Percentiles rank a stretch among this genome's conserved stretches.
Conservation (phyloP, 305 asterid species). For the Solanum chacoense region DNA sequence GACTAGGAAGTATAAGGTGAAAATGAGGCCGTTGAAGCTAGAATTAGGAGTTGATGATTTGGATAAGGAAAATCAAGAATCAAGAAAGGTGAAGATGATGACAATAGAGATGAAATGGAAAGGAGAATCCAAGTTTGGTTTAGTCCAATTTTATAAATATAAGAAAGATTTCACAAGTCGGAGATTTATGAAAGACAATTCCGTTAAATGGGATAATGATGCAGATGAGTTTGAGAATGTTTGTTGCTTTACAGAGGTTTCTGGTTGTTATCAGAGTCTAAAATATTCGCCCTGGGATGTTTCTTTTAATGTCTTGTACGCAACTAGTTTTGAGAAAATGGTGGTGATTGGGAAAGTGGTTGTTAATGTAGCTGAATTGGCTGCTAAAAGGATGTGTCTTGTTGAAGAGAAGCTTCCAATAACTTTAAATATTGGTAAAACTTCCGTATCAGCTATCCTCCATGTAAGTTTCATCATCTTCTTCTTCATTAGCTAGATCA, state of each 20-base stretch:
- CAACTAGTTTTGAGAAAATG: conserved; percentile 12
- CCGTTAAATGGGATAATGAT: conserved; percentile 29
- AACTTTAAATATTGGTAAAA: conserved; percentile 30
- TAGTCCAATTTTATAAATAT: conserved; percentile 29
- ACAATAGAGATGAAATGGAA: conserved; percentile 51
- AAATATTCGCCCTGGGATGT: background rate
- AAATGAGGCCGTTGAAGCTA: conserved; percentile 33
- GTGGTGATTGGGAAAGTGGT: conserved; percentile 42
- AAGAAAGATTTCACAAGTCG: conserved; percentile 27
- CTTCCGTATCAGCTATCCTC: conserved; percentile 31
- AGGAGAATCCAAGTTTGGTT: conserved; percentile 46
- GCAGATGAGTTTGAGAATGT: conserved; percentile 47
- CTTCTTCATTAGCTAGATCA: background rate
- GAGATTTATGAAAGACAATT: conserved; percentile 9
- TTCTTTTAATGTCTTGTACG: conserved; percentile 10
- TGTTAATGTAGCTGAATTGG: conserved; percentile 43
- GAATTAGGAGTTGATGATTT: conserved; percentile 15
- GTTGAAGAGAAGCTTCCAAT: conserved; percentile 38
- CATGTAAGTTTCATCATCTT: conserved; percentile 27
- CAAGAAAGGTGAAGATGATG: conserved; percentile 3
- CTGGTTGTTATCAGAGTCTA: conserved; percentile 11
- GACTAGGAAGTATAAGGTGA: conserved; percentile 46
- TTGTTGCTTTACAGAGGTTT: conserved; percentile 30
- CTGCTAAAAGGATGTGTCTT: conserved; percentile 20
- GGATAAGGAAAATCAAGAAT: background rate